A percentile compares a stretch with the other conserved stretches of the same genome.
Conservation (phyloP, 371 early-diverging fungal species). For the Gilbertella persicaria region DNA sequence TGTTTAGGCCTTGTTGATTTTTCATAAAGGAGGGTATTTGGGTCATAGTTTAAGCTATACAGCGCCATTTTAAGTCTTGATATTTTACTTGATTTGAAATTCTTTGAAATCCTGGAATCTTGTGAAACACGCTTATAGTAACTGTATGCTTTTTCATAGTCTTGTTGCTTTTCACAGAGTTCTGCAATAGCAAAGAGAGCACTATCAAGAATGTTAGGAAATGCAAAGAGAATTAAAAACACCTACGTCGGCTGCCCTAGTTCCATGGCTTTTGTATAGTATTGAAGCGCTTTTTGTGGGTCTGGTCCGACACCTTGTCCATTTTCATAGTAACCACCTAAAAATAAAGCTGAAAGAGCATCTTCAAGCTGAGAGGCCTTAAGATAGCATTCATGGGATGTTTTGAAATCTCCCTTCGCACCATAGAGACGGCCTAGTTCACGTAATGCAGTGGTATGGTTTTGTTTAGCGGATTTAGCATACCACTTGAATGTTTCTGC, state of each 20-base stretch:
- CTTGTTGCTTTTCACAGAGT: constrained; percentile 34
- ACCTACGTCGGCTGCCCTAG: constrained; percentile 44
- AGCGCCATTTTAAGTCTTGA: constrained; percentile 44
- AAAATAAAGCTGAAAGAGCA: constrained; percentile 76
- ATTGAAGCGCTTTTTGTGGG: constrained; percentile 57
- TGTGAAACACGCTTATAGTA: constrained; percentile 36
- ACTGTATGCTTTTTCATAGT: constrained; percentile 38
- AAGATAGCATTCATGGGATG: constrained; percentile 67
- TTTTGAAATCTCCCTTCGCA: constrained; percentile 65
- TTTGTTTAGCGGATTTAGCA: constrained; percentile 44
- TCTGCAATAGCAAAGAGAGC: constrained; percentile 51
- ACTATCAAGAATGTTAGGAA: constrained; percentile 16
- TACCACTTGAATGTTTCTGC: constrained; percentile 47
- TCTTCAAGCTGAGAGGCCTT: constrained; percentile 78
- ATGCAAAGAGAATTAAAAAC: background rate
- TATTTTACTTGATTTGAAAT: constrained; percentile 25
- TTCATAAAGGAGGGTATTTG: constrained; percentile 14
- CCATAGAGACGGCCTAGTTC: constrained; percentile 88
- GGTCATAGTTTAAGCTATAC: constrained; percentile 42
- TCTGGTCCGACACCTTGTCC: constrained; percentile 55
- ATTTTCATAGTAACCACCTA: constrained; percentile 57
- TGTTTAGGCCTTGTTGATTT: background rate
- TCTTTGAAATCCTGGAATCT: constrained; percentile 30
- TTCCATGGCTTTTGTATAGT: constrained; percentile 35
- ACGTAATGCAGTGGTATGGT: constrained; percentile 64